Evolutionary conservation across 1,284 basidiomycete genomes (phyloP).

Genomic region (Leccinum angustisporum): DNA sequence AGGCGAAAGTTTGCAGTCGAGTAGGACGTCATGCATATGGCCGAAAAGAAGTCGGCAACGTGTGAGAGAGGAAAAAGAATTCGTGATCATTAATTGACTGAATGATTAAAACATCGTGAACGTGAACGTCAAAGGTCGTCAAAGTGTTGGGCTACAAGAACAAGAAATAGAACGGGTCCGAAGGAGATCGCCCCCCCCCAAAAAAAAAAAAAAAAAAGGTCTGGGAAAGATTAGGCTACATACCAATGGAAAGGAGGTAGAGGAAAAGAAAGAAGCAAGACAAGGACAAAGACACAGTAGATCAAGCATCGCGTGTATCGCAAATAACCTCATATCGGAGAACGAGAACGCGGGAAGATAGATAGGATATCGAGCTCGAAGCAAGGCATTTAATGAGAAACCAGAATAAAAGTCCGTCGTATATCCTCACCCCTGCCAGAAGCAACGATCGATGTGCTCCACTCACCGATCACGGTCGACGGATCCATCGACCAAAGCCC

Average conservation of each 20-base stretch:
- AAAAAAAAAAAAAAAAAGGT: background rate
- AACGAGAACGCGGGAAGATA: background rate
- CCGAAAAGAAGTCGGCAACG: background rate
- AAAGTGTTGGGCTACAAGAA: background rate
- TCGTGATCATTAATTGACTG: background rate
- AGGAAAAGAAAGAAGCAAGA: background rate
- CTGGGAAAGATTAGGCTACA: background rate
- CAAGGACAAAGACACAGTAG: background rate
- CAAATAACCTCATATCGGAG: background rate
- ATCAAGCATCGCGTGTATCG: background rate
- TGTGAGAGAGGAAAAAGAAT: background rate
- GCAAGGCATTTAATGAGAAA: background rate
- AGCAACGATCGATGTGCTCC: background rate
- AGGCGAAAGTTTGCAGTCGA: background rate
- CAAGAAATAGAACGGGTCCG: background rate
- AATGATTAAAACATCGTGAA: background rate
- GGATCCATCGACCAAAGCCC: slow-evolving; percentile 26
- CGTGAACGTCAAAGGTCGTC: background rate
- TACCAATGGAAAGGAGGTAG: background rate
- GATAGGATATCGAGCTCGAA: slow-evolving; percentile 1
- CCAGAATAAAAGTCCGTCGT: background rate
- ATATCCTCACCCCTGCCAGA: background rate
- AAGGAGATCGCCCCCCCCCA: background rate
- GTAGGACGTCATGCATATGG: background rate
- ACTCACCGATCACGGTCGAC: slow-evolving; percentile 22